These are phyloP conservation scores for Oryza nivara DNA, from an alignment of 176 grass and related monocot species.

Conservation along the genomic window DNA sequence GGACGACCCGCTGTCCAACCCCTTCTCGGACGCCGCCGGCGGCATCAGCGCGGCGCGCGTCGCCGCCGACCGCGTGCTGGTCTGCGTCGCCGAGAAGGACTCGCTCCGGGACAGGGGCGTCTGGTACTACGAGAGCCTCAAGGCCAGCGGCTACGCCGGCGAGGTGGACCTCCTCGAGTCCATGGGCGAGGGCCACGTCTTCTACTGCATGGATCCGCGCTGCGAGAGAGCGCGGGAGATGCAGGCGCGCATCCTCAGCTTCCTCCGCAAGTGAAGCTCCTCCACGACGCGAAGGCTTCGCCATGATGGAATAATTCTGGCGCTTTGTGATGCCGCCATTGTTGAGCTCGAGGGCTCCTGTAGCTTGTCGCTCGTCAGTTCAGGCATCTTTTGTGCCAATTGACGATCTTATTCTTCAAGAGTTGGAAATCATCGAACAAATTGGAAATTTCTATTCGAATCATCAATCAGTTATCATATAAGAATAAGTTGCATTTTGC, in stretches of 20 bases:
- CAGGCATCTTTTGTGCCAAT: neutral
- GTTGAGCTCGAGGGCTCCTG: neutral
- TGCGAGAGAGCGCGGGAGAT: constrained; percentile 51
- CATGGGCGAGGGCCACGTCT: constrained; percentile 61
- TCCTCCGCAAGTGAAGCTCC: constrained; percentile 48
- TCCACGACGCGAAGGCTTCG: neutral
- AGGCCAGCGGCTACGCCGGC: constrained; percentile 54
- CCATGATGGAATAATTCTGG: constrained; percentile 29
- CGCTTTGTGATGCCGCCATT: neutral
- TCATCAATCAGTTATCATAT: neutral
- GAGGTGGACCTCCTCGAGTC: constrained; percentile 70
- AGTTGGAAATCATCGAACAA: neutral
- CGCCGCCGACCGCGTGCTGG: constrained; percentile 57
- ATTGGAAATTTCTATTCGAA: constrained; percentile 7
- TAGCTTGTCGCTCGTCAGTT: neutral
- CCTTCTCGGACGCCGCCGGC: constrained; percentile 59
- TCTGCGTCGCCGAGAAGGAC: constrained; percentile 83
- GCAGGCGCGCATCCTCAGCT: constrained; percentile 48
- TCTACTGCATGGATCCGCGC: constrained; percentile 51
- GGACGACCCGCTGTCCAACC: constrained; percentile 69
- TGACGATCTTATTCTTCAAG: neutral
- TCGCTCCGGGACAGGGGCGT: constrained; percentile 68
- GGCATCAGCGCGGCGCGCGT: constrained; percentile 53
- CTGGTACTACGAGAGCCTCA: constrained; percentile 78
- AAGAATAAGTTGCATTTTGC: too few relatives aligned